phyloP scores from a whole-genome alignment of 768 basidiomycete species.

The Lanmaoa pseudosensibilis region DNA sequence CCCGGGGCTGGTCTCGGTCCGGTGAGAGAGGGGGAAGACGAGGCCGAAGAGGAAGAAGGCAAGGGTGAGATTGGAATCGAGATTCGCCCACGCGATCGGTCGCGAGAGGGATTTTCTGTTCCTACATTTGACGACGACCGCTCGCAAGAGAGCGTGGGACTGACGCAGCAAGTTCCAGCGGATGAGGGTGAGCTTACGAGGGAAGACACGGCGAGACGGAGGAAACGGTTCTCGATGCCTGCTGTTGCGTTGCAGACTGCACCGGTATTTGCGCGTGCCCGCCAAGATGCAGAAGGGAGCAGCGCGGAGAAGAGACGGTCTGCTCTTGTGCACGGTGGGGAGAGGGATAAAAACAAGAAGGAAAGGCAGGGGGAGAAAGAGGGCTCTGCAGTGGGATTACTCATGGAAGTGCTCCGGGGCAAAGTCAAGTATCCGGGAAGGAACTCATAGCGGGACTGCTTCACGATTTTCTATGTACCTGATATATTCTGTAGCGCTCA shows the following conservation, averaged over 20 bases:
- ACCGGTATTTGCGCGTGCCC: conserved; percentile 62
- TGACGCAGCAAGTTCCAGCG: background rate
- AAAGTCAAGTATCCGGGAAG: conserved; percentile 24
- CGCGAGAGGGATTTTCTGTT: background rate
- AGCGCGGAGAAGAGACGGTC: conserved; percentile 45
- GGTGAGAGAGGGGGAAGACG: conserved; percentile 22
- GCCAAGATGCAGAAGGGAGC: conserved; percentile 19
- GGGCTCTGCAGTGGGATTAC: conserved; percentile 29
- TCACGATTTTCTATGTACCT: background rate
- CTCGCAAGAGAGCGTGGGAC: conserved; percentile 6
- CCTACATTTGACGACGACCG: background rate
- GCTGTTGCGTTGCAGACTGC: conserved; percentile 76
- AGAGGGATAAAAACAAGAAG: conserved; percentile 24
- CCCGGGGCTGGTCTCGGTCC: conserved; percentile 24
- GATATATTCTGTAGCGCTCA: background rate
- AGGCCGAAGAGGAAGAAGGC: conserved; percentile 2
- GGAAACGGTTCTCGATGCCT: conserved; percentile 73
- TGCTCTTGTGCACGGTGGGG: conserved; percentile 58
- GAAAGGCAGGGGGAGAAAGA: conserved; percentile 24
- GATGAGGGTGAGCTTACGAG: conserved; percentile 28
- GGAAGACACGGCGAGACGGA: conserved; percentile 62
- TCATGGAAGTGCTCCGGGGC: conserved; percentile 34
- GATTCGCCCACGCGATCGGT: background rate
- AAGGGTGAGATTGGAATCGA: background rate
- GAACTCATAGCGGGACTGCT: conserved; percentile 4